Base-by-base conservation (phyloP, 202 grass and related monocot genomes). In the Hordeum pubiflorum region DNA sequence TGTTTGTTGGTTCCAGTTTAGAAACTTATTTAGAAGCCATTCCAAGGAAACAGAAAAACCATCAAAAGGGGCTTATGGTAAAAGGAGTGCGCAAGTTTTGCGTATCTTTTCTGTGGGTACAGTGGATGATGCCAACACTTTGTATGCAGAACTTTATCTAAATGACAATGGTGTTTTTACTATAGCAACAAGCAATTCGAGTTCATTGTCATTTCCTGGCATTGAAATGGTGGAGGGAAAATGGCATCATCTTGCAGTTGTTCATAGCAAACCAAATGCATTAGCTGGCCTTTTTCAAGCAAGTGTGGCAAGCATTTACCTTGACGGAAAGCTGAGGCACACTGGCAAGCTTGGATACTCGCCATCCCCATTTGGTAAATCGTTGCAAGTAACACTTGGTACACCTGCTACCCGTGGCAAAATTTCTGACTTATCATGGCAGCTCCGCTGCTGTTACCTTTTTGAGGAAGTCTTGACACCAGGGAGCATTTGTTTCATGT, bases 251-350 rank as follows among this genome's bases (percentile, higher is more conserved):
- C 89, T 99, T 75, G 96, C 91, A 79, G 92, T 99, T 79, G 89
- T 99, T 76, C 96, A 99, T 82, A 99, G 92, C 67, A 99, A 99
- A 74, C 96, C 96, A 12, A 99, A 91, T 93, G 96, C 96, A 83
- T 86, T 99, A 81, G 96, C 96, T 74, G 96, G 96, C 40, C 89
- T 99, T 79, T 99, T 99, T 40, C 96, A 99, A 91, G 85, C 92
- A 63, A 99, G 96, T 63, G 87, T 99, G 67, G 96, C 96, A 58
- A 91, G 94, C 73, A 83, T 99, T 40, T 99, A 96, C 88, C 69
- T 99, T 84, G 91, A 99, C 74, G 96, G 96, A 81, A 99, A 99
- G 78, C 86, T 99, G 70, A 87, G 86, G 50, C 96, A 99, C 76
- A 99, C 96, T 9, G 96, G 96, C 70, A 99, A 96, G 81, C 91